Evolutionary conservation across 2,329 filamentous ascomycete species (phyloP).

Genomic region (Penicillium janthinellum): DNA sequence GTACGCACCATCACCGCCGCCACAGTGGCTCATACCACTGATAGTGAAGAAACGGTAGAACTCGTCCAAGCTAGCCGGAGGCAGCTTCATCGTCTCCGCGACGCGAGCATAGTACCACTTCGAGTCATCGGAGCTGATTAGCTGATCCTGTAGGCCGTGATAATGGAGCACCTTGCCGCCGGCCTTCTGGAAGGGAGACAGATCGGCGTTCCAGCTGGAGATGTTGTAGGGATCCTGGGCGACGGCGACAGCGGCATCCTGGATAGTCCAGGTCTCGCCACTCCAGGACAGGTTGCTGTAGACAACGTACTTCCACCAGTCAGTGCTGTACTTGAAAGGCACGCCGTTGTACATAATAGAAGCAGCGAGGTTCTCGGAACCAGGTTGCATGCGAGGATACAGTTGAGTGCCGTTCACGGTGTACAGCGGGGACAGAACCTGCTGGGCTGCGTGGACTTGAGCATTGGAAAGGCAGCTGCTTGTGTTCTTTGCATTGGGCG

Average conservation of each 20-base stretch:
- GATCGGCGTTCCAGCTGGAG: too few species aligned
- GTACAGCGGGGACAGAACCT: conserved; percentile 37
- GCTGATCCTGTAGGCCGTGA: too few species aligned
- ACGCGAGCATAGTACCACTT: conserved; percentile 56
- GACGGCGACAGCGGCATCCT: too few species aligned
- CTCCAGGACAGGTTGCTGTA: conserved; percentile 46
- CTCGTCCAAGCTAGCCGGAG: conserved; percentile 37
- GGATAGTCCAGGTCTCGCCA: conserved; percentile 34
- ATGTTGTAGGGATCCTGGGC: too few species aligned
- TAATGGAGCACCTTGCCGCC: too few species aligned
- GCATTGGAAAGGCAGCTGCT: conserved; percentile 33
- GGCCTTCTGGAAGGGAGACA: too few species aligned
- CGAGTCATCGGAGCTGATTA: conserved; percentile 13
- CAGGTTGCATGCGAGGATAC: conserved; percentile 41
- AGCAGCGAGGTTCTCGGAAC: conserved; percentile 30
- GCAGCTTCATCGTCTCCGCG: conserved; percentile 38
- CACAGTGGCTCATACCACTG: conserved; percentile 59
- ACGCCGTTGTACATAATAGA: conserved; percentile 39
- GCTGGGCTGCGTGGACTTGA: conserved; percentile 34
- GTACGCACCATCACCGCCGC: conserved; percentile 45
- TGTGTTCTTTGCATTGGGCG: conserved; percentile 16
- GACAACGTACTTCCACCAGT: conserved; percentile 51
- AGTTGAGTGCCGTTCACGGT: conserved; percentile 34
- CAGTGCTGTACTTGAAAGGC: conserved; percentile 41
- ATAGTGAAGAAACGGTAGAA: conserved; percentile 55